Conservation (phyloP, 2,329 filamentous ascomycete species). For the Neocatenulostroma microsporum region DNA sequence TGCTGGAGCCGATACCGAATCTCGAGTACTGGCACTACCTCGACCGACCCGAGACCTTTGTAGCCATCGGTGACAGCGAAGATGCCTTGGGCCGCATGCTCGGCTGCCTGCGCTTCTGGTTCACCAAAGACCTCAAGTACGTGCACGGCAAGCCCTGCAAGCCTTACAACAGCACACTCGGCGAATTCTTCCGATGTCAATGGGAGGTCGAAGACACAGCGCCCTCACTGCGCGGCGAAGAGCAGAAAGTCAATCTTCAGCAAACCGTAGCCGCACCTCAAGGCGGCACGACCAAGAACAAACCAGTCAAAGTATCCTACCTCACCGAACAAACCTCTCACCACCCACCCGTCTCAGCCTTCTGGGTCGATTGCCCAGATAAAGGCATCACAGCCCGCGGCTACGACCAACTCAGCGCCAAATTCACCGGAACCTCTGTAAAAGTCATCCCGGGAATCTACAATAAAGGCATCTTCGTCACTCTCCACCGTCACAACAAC, state of each 20-base stretch:
- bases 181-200: slow-evolving; percentile 97
- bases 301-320: slow-evolving; percentile 74
- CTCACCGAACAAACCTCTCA: slow-evolving; percentile 97
- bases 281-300: slow-evolving; percentile 26
- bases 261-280: slow-evolving; percentile 16
- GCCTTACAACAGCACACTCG: slow-evolving; percentile 93
- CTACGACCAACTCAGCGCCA: slow-evolving; percentile 93
- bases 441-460: slow-evolving; percentile 86
- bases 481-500: slow-evolving; percentile 65
- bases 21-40: slow-evolving; percentile 99
- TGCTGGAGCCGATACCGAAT: slow-evolving; percentile 93
- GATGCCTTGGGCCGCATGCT: slow-evolving; percentile 90
- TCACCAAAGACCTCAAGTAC: slow-evolving; percentile 98
- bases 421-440: slow-evolving; percentile 93
- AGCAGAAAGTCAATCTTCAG: slow-evolving; percentile 24
- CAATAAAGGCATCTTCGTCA: slow-evolving; percentile 94
- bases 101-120: slow-evolving; percentile 92
- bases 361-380: slow-evolving; percentile 85
- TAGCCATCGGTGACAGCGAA: slow-evolving; percentile 77
- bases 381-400: slow-evolving; percentile 81
- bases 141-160: slow-evolving; percentile 98
- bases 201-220: slow-evolving; percentile 84
- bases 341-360: slow-evolving; percentile 94
- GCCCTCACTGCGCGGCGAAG: slow-evolving; percentile 44
- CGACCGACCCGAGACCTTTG: slow-evolving; percentile 87